A percentile compares a stretch with the other conserved stretches of the same genome.
Conservation (phyloP, 768 basidiomycete genomes). For the Kwoniella bestiolae region DNA sequence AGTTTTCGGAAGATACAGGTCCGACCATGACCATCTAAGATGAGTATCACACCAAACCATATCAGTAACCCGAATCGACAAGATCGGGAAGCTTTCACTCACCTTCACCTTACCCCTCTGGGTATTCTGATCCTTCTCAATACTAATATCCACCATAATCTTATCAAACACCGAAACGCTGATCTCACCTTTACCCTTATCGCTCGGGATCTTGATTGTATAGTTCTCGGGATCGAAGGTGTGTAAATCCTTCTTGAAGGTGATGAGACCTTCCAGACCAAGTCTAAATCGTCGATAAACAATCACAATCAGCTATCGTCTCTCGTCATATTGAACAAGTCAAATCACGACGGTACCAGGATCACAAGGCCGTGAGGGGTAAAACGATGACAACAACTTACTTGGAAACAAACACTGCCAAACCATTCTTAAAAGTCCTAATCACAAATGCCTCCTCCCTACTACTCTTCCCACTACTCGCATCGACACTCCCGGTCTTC, state of each 20-base stretch:
- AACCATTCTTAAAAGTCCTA: slow-evolving; percentile 87
- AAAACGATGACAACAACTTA: slow-evolving; percentile 60
- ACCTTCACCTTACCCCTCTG: slow-evolving; percentile 81
- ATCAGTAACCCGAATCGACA: neutral
- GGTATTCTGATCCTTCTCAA: slow-evolving; percentile 94
- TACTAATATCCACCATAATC: slow-evolving; percentile 83
- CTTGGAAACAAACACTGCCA: slow-evolving; percentile 96
- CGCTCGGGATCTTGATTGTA: slow-evolving; percentile 70
- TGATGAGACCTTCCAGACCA: slow-evolving; percentile 91
- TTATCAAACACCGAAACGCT: slow-evolving; percentile 90
- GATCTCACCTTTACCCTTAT: slow-evolving; percentile 59
- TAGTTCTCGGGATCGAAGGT: slow-evolving; percentile 92
- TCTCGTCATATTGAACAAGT: too few relatives aligned
- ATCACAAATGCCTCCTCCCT: slow-evolving; percentile 67
- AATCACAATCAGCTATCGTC: too few relatives aligned
- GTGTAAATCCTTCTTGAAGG: slow-evolving; percentile 80
- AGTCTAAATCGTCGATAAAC: slow-evolving; percentile 70
- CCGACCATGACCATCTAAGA: slow-evolving; percentile 49
- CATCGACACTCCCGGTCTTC: slow-evolving; percentile 53
- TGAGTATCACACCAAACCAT: neutral
- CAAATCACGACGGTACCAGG: neutral
- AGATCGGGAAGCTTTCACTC: slow-evolving; percentile 6
- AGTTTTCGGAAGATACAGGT: slow-evolving; percentile 44
- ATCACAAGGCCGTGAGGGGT: too few relatives aligned
- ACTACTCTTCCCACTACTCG: slow-evolving; percentile 36